A percentile compares a stretch with the other conserved stretches of the same genome.
Evolutionary conservation across 805 yeast species (phyloP).

Genomic region (Candida oleophila): DNA sequence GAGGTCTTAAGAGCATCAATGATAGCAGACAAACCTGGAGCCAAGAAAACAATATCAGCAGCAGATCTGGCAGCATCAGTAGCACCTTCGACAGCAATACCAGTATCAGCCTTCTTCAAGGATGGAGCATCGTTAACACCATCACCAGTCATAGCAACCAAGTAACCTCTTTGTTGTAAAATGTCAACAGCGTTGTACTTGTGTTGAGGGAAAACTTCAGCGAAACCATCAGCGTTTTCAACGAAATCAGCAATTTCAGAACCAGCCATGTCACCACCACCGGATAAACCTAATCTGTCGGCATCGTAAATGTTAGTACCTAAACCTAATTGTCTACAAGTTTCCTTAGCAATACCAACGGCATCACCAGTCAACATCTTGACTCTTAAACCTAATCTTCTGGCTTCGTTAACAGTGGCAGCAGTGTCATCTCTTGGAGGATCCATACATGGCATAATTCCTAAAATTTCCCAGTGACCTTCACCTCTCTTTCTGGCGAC

Average conservation of each 20-base stretch:
- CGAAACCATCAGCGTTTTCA: slow-evolving; percentile 97
- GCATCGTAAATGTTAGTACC: slow-evolving; percentile 97
- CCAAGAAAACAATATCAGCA: slow-evolving; percentile 91
- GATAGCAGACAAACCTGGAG: slow-evolving; percentile 93
- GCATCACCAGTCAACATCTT: slow-evolving; percentile 99
- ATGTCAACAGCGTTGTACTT: slow-evolving; percentile 94
- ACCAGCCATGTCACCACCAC: slow-evolving; percentile 94
- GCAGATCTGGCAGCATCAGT: slow-evolving; percentile 97
- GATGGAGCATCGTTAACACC: slow-evolving; percentile 99
- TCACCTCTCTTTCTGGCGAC: slow-evolving; percentile 99
- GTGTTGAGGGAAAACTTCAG: slow-evolving; percentile 98
- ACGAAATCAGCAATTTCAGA: slow-evolving; percentile 96
- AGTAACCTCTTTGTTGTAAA: slow-evolving; percentile 92
- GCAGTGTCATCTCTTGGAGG: slow-evolving; percentile 99
- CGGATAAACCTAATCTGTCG: slow-evolving; percentile 93
- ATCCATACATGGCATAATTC: slow-evolving; percentile 98
- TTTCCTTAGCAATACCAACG: slow-evolving; percentile 98
- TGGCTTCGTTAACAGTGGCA: slow-evolving; percentile 88
- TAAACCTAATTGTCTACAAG: slow-evolving; percentile 95
- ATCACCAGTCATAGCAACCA: slow-evolving; percentile 99
- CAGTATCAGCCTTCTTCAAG: slow-evolving; percentile 84
- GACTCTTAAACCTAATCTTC: slow-evolving; percentile 86
- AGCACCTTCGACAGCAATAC: slow-evolving; percentile 99
- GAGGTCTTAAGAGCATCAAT: slow-evolving; percentile 92
- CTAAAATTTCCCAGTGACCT: slow-evolving; percentile 96